A percentile compares a stretch with the other conserved stretches of the same genome.
phyloP scores from a whole-genome alignment of 2,329 filamentous ascomycete genomes.

The Trichophyton verrucosum region DNA sequence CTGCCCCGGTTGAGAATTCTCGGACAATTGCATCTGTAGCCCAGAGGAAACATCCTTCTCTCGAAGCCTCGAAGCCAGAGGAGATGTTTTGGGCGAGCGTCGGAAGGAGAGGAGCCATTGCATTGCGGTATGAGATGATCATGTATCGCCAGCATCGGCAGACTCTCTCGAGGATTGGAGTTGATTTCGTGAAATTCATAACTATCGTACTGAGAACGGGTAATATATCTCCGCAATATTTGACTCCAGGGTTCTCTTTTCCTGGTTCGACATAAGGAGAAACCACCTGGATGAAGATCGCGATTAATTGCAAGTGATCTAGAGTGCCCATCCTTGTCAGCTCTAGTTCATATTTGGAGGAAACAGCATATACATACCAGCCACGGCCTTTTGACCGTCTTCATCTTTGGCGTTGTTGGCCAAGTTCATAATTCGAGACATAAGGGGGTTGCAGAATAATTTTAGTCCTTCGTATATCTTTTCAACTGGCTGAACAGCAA shows the following conservation, averaged over 20 bases:
- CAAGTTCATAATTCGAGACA: constrained; percentile 71
- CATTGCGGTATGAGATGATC: constrained; percentile 87
- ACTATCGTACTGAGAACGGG: constrained; percentile 75
- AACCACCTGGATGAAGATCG: constrained; percentile 69
- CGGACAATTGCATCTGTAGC: constrained; percentile 87
- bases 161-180: constrained; percentile 82
- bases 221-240: constrained; percentile 92
- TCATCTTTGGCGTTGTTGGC: constrained; percentile 77
- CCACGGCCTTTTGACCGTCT: constrained; percentile 70
- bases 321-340: constrained; percentile 10
- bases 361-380: constrained; percentile 42
- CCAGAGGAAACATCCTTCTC: constrained; percentile 97
- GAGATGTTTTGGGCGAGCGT: constrained; percentile 81
- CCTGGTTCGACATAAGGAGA: constrained; percentile 61
- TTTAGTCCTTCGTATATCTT: constrained; percentile 79
- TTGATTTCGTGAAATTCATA: constrained; percentile 73
- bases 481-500: constrained; percentile 68
- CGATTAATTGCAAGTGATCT: constrained; percentile 87
- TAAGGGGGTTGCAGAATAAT: constrained; percentile 82
- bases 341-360: neutral
- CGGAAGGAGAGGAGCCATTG: constrained; percentile 72
- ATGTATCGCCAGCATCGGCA: constrained; percentile 95
- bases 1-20: constrained; percentile 84
- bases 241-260: constrained; percentile 77
- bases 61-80: constrained; percentile 68